phyloP scores from a whole-genome alignment of 495 filamentous ascomycete genomes.

The Penicillium cataractarum region DNA sequence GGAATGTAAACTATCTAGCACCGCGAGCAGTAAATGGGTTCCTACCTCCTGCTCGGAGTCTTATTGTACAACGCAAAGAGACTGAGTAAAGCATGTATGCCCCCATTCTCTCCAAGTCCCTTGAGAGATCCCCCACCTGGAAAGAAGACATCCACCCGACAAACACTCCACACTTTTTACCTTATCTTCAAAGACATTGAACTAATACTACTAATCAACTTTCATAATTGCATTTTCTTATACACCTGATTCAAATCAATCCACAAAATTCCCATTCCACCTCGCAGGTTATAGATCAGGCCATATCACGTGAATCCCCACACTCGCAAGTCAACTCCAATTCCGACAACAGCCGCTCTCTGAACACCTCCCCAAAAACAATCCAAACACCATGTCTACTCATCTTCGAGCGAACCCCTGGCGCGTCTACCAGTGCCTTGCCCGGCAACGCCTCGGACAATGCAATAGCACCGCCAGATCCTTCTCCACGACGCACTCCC shows the following conservation, averaged over 20 bases:
- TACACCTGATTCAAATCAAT: background rate
- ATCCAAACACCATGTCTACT: constrained; percentile 29
- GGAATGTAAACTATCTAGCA: background rate
- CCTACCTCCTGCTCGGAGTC: background rate
- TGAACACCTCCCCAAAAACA: constrained; percentile 12
- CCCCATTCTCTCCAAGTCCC: background rate
- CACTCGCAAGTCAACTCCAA: constrained; percentile 16
- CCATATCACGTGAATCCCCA: constrained; percentile 34
- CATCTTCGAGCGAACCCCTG: constrained; percentile 32
- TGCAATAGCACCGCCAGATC: constrained; percentile 19
- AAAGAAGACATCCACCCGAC: background rate
- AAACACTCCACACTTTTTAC: background rate
- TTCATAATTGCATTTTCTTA: background rate
- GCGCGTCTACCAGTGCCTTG: constrained; percentile 41
- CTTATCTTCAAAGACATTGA: no score
- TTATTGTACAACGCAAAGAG: background rate
- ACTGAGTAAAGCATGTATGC: background rate
- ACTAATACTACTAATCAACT: background rate
- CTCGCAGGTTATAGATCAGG: constrained; percentile 19
- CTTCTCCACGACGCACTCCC: constrained; percentile 32
- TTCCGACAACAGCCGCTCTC: constrained; percentile 19
- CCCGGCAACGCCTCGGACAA: constrained; percentile 28
- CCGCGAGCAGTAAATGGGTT: background rate
- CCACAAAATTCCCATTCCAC: background rate
- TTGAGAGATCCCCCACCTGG: background rate